Evolutionary conservation across 805 yeast species (phyloP).

Genomic region (Scheffersomyces lignosus): DNA sequence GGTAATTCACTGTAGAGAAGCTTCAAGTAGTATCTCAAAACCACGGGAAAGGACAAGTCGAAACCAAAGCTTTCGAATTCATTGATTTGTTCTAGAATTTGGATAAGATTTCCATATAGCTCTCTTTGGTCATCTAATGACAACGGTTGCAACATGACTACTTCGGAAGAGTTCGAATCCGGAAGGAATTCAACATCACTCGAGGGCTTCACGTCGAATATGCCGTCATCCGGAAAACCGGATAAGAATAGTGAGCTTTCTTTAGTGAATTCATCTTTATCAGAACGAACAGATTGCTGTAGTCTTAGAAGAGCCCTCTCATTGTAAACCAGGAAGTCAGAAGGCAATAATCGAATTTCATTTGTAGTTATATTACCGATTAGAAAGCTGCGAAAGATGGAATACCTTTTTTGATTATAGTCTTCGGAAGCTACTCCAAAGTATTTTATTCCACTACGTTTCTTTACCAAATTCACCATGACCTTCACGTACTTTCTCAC

Average conservation of each 20-base stretch:
- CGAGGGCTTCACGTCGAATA: too few species aligned
- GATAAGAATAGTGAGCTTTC: too few species aligned
- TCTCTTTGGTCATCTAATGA: constrained; percentile 14
- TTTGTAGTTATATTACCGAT: constrained; percentile 8
- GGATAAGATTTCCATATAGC: constrained; percentile 13
- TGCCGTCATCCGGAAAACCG: too few species aligned
- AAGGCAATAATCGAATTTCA: constrained; percentile 17
- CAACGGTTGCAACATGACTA: constrained; percentile 6
- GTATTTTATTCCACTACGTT: constrained; percentile 14
- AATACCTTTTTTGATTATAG: constrained; percentile 17
- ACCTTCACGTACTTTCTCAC: constrained; percentile 16
- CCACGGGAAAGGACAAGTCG: constrained; percentile 18
- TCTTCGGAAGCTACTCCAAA: constrained; percentile 19
- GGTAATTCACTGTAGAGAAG: constrained; percentile 20
- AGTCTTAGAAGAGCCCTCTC: too few species aligned
- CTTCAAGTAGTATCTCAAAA: constrained; percentile 23
- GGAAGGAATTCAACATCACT: too few species aligned
- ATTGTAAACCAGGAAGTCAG: constrained; percentile 8
- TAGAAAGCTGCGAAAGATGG: constrained; percentile 17
- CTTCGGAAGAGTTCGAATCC: neutral
- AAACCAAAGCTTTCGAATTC: constrained; percentile 28
- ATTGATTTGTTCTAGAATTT: constrained; percentile 24
- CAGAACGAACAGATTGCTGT: too few species aligned
- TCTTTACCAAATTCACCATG: constrained; percentile 22
- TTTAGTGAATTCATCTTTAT: too few species aligned